A percentile compares a stretch with the other conserved stretches of the same genome.
Evolutionary conservation across 768 basidiomycete species (phyloP).

Genomic region (Hysterangium stoloniferum): DNA sequence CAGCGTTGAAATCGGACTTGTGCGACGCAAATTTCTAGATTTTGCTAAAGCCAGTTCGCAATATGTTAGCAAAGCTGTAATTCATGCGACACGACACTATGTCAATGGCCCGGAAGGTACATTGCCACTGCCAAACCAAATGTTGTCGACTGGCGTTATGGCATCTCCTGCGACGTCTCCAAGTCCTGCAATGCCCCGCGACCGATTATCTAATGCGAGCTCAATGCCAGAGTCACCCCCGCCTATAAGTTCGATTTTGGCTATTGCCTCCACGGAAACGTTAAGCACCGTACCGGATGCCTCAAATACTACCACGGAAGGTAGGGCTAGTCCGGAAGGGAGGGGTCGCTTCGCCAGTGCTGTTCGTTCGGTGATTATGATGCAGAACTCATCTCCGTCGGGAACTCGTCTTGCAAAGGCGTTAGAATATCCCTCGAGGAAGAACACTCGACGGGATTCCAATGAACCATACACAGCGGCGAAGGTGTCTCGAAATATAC

Average conservation of each 20-base stretch:
- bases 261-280: constrained; percentile 9
- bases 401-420: constrained; percentile 13
- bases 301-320: constrained; percentile 11
- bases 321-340: background rate
- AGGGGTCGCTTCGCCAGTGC: constrained; percentile 32
- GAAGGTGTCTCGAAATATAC: constrained; percentile 45
- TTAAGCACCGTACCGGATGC: constrained; percentile 23
- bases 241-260: background rate
- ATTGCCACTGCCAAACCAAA: background rate
- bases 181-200: background rate
- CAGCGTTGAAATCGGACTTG: background rate
- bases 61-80: background rate
- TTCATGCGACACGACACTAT: background rate
- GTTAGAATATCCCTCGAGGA: constrained; percentile 2
- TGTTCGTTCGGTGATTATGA: constrained; percentile 41
- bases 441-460: constrained; percentile 12
- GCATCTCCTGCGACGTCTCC: background rate
- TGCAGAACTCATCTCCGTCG: constrained; percentile 28
- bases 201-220: background rate
- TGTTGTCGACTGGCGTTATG: too few relatives aligned
- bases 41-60: background rate
- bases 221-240: background rate
- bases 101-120: background rate
- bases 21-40: background rate
- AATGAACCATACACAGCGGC: constrained; percentile 25